Conservation (phyloP, 345 rosid species). For the Pistacia vera region DNA sequence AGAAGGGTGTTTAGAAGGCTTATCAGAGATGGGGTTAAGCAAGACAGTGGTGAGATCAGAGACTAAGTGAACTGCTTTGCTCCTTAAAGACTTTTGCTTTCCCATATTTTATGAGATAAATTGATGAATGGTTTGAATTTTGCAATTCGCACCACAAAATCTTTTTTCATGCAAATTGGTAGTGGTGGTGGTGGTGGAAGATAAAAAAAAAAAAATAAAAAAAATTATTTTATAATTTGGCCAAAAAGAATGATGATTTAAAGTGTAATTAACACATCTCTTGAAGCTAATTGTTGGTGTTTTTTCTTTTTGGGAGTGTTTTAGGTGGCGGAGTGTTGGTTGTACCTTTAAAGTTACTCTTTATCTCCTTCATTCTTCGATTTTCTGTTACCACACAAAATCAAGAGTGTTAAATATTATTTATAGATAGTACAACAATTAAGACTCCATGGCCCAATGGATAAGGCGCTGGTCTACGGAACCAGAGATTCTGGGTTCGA, state of each 20-base stretch:
- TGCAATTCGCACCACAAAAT: neutral
- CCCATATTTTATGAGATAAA: conserved; percentile 39
- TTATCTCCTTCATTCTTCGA: too few relatives aligned
- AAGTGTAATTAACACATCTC: too few relatives aligned
- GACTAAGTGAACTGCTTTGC: conserved; percentile 93
- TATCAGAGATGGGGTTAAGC: conserved; percentile 93
- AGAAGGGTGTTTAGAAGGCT: conserved; percentile 50
- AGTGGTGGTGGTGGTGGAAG: neutral
- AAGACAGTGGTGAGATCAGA: conserved; percentile 92
- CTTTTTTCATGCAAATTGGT: neutral
- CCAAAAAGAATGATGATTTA: too few relatives aligned
- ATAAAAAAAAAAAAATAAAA: neutral
- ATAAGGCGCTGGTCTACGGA: conserved; percentile 79
- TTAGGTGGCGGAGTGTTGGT: too few relatives aligned
- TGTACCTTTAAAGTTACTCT: too few relatives aligned
- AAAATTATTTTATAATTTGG: neutral
- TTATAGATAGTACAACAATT: too few relatives aligned
- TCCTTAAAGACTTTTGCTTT: conserved; percentile 69
- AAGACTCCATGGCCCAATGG: conserved; percentile 63
- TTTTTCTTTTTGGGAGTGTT: too few relatives aligned
- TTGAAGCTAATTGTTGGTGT: too few relatives aligned
- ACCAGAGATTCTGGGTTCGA: conserved; percentile 77
- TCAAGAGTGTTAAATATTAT: too few relatives aligned
- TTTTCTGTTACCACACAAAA: too few relatives aligned
- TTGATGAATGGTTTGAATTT: neutral